phyloP scores from a whole-genome alignment of 176 grass and related monocot genomes.

The Avena eriantha region DNA sequence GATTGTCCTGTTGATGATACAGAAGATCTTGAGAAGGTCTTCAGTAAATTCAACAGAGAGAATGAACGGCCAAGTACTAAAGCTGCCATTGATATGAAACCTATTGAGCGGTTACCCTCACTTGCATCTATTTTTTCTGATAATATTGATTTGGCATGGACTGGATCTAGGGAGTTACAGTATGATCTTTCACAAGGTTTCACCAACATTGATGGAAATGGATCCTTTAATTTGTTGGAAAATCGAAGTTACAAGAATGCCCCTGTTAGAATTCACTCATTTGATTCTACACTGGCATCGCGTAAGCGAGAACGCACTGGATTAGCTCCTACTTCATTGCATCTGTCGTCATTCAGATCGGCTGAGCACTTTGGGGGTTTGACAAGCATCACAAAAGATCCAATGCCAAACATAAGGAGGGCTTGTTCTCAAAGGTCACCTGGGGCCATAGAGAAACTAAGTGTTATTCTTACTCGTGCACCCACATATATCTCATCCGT shows the following conservation, averaged over 20 bases:
- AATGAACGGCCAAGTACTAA: slow-evolving; percentile 32
- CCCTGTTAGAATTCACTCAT: slow-evolving; percentile 86
- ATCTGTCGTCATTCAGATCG: slow-evolving; percentile 62
- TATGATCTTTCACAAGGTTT: slow-evolving; percentile 52
- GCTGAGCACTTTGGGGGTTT: slow-evolving; percentile 57
- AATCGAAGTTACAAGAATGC: slow-evolving; percentile 49
- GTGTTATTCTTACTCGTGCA: slow-evolving; percentile 59
- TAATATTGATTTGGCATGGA: slow-evolving; percentile 93
- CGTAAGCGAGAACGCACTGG: slow-evolving; percentile 58
- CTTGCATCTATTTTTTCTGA: slow-evolving; percentile 81
- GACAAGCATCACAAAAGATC: slow-evolving; percentile 52
- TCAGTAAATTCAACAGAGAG: slow-evolving; percentile 42
- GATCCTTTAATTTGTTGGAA: slow-evolving; percentile 43
- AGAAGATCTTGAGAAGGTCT: slow-evolving; percentile 56
- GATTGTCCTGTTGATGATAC: slow-evolving; percentile 45
- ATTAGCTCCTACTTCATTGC: slow-evolving; percentile 60
- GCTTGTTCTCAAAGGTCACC: slow-evolving; percentile 81
- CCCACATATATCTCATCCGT: slow-evolving; percentile 62
- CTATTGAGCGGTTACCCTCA: slow-evolving; percentile 62
- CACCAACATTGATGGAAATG: slow-evolving; percentile 51
- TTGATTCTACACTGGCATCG: slow-evolving; percentile 65
- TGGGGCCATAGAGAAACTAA: slow-evolving; percentile 64
- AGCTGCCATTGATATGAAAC: slow-evolving; percentile 33
- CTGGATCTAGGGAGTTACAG: slow-evolving; percentile 67
- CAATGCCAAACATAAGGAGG: slow-evolving; percentile 74